Percentiles rank a stretch among this genome's conserved stretches.
Conservation (phyloP, 768 basidiomycete species). For the Kondoa malvinella region DNA sequence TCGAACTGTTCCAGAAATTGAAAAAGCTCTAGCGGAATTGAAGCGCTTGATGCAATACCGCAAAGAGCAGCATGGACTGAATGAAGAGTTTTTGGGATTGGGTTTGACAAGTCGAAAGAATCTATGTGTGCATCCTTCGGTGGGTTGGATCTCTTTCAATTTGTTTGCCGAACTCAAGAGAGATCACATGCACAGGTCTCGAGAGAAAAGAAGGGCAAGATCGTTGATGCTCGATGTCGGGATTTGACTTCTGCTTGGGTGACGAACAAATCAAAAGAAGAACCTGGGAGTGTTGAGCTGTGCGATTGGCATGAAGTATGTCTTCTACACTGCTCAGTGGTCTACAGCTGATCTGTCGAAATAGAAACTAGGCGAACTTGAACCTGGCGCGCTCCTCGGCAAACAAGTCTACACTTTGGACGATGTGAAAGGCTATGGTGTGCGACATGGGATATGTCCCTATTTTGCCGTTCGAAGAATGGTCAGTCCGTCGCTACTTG, state of each 20-base stretch:
- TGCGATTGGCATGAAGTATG: constrained; percentile 91
- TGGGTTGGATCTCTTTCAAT: constrained; percentile 32
- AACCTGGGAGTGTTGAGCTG: constrained; percentile 78
- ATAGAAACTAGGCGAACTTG: constrained; percentile 65
- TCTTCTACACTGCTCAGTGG: background rate
- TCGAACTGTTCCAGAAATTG: constrained; percentile 97
- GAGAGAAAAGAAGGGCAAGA: constrained; percentile 94
- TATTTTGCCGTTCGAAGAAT: constrained; percentile 92
- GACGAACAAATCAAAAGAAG: constrained; percentile 62
- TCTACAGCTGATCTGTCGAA: background rate
- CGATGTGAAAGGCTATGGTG: constrained; percentile 74
- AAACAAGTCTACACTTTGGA: constrained; percentile 85
- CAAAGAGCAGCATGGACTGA: constrained; percentile 41
- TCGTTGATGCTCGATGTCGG: constrained; percentile 90
- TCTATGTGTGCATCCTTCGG: constrained; percentile 85
- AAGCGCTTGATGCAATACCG: constrained; percentile 87
- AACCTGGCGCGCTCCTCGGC: constrained; percentile 64
- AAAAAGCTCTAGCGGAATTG: constrained; percentile 88
- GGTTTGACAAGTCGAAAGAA: constrained; percentile 93
- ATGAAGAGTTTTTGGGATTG: constrained; percentile 65
- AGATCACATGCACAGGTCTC: constrained; percentile 45
- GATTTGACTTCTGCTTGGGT: constrained; percentile 74
- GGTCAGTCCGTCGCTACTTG: no score
- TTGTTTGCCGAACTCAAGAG: background rate
- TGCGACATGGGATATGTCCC: constrained; percentile 70